Percentiles rank a stretch among this genome's conserved stretches.
phyloP scores from a whole-genome alignment of 345 rosid species.

The Arabis hirsuta region DNA sequence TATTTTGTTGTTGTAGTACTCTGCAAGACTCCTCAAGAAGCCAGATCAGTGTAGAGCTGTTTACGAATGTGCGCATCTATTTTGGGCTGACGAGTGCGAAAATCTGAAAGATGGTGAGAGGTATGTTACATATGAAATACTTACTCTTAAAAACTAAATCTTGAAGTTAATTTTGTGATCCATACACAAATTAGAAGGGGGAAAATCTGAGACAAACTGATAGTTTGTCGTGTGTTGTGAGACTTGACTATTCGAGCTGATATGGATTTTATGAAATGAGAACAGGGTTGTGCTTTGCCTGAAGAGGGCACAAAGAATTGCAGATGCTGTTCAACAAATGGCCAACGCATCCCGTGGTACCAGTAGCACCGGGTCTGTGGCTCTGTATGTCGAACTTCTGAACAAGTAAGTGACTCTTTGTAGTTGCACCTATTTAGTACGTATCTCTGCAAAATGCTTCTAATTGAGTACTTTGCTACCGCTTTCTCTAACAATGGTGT shows the following conservation, averaged over 20 bases:
- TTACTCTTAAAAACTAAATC: neutral
- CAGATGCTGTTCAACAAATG: slow-evolving; percentile 93
- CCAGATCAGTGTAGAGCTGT: slow-evolving; percentile 99
- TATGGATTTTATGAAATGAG: slow-evolving; percentile 27
- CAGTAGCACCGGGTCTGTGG: slow-evolving; percentile 63
- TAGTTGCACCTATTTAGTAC: neutral
- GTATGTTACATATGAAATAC: slow-evolving; percentile 48
- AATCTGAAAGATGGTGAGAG: slow-evolving; percentile 94
- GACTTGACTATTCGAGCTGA: neutral
- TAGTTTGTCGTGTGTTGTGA: slow-evolving; percentile 4
- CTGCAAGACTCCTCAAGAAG: slow-evolving; percentile 93
- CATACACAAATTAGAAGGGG: neutral
- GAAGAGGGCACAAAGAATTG: slow-evolving; percentile 82
- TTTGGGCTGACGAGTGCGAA: slow-evolving; percentile 89
- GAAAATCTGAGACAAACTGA: neutral
- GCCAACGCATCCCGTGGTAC: slow-evolving; percentile 73
- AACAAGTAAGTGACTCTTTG: slow-evolving; percentile 65
- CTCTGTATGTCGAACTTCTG: slow-evolving; percentile 81
- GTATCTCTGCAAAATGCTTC: neutral
- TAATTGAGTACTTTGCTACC: slow-evolving; percentile 6
- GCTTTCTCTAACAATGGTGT: slow-evolving; percentile 13
- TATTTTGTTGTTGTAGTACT: slow-evolving; percentile 65
- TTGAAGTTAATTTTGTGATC: slow-evolving; percentile 9
- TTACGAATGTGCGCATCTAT: slow-evolving; percentile 91
- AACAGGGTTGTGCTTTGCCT: slow-evolving; percentile 85